Percentiles rank a stretch among this genome's conserved stretches.
phyloP scores from a whole-genome alignment of 108 stramenopile genomes.

The Nannochloropsis granulata region DNA sequence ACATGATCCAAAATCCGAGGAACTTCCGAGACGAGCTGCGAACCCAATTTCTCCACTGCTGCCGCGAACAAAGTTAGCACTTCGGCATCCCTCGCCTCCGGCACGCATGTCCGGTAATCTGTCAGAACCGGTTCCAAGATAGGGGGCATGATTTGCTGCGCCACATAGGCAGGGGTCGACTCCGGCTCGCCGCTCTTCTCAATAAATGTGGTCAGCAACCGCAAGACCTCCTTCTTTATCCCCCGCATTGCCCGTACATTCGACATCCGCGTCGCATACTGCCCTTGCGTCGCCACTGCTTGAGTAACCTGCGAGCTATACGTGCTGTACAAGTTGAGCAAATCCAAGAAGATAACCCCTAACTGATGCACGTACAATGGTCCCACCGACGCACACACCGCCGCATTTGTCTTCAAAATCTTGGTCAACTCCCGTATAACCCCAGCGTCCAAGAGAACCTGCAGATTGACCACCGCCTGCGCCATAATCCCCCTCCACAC shows the following conservation, averaged over 20 bases:
- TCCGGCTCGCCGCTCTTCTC: constrained; percentile 84
- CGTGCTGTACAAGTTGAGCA: constrained; percentile 94
- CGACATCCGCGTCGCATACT: constrained; percentile 26
- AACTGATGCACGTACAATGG: constrained; percentile 82
- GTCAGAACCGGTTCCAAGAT: constrained; percentile 86
- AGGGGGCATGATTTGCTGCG: constrained; percentile 80
- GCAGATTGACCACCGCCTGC: neutral
- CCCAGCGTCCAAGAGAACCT: neutral
- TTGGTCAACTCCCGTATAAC: constrained; percentile 74
- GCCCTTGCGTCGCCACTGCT: neutral
- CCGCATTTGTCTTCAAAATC: constrained; percentile 83
- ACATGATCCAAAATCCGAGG: constrained; percentile 91
- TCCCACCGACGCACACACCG: constrained; percentile 73
- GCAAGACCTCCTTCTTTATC: constrained; percentile 86
- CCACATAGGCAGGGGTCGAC: constrained; percentile 66
- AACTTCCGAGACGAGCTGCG: constrained; percentile 46
- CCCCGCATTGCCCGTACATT: constrained; percentile 82
- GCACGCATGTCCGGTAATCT: constrained; percentile 81
- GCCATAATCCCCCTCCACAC: neutral
- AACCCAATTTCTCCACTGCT: constrained; percentile 57
- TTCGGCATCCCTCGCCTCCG: constrained; percentile 83
- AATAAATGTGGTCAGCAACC: constrained; percentile 76
- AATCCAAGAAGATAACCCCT: constrained; percentile 78
- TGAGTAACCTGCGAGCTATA: constrained; percentile 80
- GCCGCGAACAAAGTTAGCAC: constrained; percentile 77